Evolutionary conservation across 2,329 filamentous ascomycete species (phyloP), one percentile per base, ranked within the genome.

Genomic region (Alternaria viburni): DNA sequence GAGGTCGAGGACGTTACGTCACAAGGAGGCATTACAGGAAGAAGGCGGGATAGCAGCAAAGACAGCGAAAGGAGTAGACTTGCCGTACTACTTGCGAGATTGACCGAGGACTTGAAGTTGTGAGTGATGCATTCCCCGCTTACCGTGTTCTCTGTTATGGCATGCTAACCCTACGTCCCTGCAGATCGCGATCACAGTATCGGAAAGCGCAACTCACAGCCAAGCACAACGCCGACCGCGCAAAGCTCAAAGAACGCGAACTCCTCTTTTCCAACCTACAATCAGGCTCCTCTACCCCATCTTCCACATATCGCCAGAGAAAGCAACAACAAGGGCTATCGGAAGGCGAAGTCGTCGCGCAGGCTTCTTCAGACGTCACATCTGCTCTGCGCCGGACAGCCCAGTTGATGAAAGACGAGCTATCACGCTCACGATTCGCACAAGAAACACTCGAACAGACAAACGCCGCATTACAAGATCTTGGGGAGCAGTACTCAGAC

Each of bases 381-480:
- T 85, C 89, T 52, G 92, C 93, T 2, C 86, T 99, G 56, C 88
- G 93, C 64, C 87, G 93, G 64, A 96, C 95, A 6, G 94, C 98
- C 80, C 89, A 92, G 66, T 86, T 97, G 74, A 94, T 98, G 83
- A 89, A 92, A 67, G 86, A 89, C 5, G 94, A 97, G 83, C 87
- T 99, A 8, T 89, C 90, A 50, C 90, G 93, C 63, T 96, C 93
- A 69, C 90, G 92, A 73, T 98, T 97, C 77, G 95, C 95, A 17
- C 91, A 96, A 72, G 91, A 97, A 79, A 96, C 93, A 1, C 86
- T 99, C 61, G 89, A 90, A 65, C 90, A 96, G 82, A 94, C 91
- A 2, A 95, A 92, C 7, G 90, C 89, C 10, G 93, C 94, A 11
- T 86, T 99, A n/a, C 87, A 87, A 57, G 88, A 92, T 67, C 86